Base-by-base conservation (phyloP, 352 stramenopile species). In the Globisporangium iwayamae region DNA sequence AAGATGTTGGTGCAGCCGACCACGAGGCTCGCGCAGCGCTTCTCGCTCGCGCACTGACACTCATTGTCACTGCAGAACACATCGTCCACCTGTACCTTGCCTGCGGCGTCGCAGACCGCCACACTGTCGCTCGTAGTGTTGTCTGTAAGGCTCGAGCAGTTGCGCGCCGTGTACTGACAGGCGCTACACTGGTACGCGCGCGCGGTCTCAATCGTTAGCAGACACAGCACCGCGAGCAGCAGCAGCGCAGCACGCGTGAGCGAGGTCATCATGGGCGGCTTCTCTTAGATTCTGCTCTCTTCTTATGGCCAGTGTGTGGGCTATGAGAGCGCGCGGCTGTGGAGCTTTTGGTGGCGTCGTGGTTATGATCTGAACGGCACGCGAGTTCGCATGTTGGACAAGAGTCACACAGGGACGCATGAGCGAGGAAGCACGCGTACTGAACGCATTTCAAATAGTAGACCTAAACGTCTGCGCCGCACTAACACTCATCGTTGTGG, bases 61-160 rank as follows among this genome's bases (percentile, higher is more conserved):
- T 84, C 75, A 53, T 77, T 67, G 48, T 76, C 65, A 48, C 85
- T 77, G 45, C 86, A 95, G 60, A 95, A 91, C 11, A 94, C 80
- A 59, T 95, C 86, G 64, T 93, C 86, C 34, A 92, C 70, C 66
- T 93, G 83, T 53, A 95, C 89, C 11, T 69, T 63, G 36, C 81
- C 79, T 13, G 62, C 54, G 0, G 64, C 66, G 51, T 91, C 68
- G 60, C 86, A 95, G 56, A 95, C 86, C 30, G 75, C 36, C 5
- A 83, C 25, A 25, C 30, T 65, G 62, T 30, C 67, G 30, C 51
- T 57, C 30, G 51, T 62, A 46, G 16, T 25, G 47, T 63, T 72
- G 41, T 55, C 18, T 10, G 46, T 20, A 11, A 69, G 50, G 1
- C 68, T 52, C 57, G 71, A 87, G 72, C 83, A 93, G 63, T 90